Evolutionary conservation across 352 stramenopile species (phyloP).

Genomic region (Phytophthora cryptogea): DNA sequence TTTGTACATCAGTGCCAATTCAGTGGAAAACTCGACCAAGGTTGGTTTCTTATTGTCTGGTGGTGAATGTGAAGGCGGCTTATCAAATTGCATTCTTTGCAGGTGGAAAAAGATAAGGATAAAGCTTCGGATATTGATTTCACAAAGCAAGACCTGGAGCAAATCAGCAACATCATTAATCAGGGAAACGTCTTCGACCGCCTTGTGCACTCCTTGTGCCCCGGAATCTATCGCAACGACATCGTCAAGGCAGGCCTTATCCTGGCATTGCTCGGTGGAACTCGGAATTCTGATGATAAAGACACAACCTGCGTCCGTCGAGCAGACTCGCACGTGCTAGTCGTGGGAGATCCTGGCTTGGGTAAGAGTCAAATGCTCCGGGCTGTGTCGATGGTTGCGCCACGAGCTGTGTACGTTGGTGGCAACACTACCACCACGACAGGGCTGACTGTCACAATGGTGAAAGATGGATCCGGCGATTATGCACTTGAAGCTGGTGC

Average conservation of each 20-base stretch:
- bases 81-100: not conserved
- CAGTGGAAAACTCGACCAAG: constrained; percentile 78
- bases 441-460: constrained; percentile 96
- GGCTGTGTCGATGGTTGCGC: constrained; percentile 89
- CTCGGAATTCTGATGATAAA: constrained; percentile 68
- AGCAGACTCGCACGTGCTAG: constrained; percentile 94
- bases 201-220: constrained; percentile 95
- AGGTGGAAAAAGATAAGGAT: constrained; percentile 54
- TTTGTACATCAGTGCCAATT: constrained; percentile 94
- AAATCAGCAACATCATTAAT: constrained; percentile 90
- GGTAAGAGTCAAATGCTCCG: constrained; percentile 97
- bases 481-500: constrained; percentile 93
- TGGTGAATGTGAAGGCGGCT: not conserved
- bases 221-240: constrained; percentile 97
- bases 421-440: constrained; percentile 97
- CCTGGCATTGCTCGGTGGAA: constrained; percentile 95
- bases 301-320: constrained; percentile 72
- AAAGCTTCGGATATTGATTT: constrained; percentile 74
- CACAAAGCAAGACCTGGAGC: constrained; percentile 91
- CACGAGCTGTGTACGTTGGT: constrained; percentile 96
- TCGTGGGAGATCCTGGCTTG: constrained; percentile 96
- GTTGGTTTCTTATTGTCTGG: constrained; percentile 21
- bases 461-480: constrained; percentile 93
- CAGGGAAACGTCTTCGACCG: constrained; percentile 93
- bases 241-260: constrained; percentile 97